Evolutionary conservation across 1,284 basidiomycete genomes (phyloP).

Genomic region (Neolentinus lepideus): DNA sequence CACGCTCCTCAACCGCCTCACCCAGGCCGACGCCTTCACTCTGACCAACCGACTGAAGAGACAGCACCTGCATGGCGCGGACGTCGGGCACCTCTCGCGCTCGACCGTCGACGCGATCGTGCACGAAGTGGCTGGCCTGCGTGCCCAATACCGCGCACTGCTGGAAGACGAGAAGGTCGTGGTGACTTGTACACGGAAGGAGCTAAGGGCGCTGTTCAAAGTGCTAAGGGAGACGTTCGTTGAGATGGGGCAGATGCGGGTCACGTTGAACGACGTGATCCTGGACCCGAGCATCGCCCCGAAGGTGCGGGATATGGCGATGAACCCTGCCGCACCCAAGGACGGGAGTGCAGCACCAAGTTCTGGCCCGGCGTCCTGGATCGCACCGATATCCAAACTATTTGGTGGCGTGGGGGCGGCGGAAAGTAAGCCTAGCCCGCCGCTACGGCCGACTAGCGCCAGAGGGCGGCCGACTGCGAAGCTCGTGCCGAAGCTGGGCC

Average conservation of each 20-base stretch:
- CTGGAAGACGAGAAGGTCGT: constrained; percentile 61
- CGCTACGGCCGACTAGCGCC: constrained; percentile 3
- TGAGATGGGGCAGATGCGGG: constrained; percentile 79
- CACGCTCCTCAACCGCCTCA: constrained; percentile 62
- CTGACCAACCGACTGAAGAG: constrained; percentile 87
- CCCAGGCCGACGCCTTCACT: constrained; percentile 82
- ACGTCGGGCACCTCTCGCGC: constrained; percentile 84
- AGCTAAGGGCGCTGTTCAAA: constrained; percentile 81
- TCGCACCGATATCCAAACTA: constrained; percentile 75
- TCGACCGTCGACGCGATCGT: constrained; percentile 77
- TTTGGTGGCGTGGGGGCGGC: constrained; percentile 31
- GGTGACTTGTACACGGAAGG: constrained; percentile 68
- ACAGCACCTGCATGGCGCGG: constrained; percentile 79
- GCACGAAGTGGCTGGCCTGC: constrained; percentile 64
- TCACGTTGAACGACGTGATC: constrained; percentile 84
- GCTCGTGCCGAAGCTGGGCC: constrained; percentile 66
- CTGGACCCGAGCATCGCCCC: constrained; percentile 77
- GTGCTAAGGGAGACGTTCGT: constrained; percentile 81
- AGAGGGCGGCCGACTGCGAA: constrained; percentile 24
- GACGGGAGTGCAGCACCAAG: constrained; percentile 20
- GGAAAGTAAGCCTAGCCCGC: constrained; percentile 14
- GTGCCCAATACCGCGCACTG: constrained; percentile 71
- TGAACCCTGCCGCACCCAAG: constrained; percentile 56
- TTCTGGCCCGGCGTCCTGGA: constrained; percentile 53
- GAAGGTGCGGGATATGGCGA: constrained; percentile 62